A percentile compares a stretch with the other conserved stretches of the same genome.
These are phyloP conservation scores for Noccaea bulbosa DNA, from an alignment of 345 rosid genomes.

Conservation along the genomic window DNA sequence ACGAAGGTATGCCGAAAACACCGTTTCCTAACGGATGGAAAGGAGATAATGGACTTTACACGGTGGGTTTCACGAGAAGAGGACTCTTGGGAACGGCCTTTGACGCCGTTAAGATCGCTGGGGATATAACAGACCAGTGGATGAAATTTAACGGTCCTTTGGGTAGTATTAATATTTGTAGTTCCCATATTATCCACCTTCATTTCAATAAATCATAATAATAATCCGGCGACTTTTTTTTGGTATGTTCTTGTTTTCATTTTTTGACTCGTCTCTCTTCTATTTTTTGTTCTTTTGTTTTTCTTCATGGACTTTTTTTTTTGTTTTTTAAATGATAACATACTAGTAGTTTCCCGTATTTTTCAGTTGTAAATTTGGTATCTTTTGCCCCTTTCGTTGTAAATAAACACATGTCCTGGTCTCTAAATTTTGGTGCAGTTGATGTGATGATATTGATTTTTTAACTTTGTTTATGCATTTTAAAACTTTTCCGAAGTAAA, in stretches of 20 bases:
- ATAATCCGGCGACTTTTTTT: not conserved
- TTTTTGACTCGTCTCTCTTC: slow-evolving; percentile 10
- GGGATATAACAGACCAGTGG: slow-evolving; percentile 66
- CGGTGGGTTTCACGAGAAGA: slow-evolving; percentile 88
- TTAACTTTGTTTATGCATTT: no score
- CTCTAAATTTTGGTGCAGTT: not conserved
- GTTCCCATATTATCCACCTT: slow-evolving; percentile 52
- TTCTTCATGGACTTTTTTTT: not conserved
- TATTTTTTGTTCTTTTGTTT: not conserved
- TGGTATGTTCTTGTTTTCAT: not conserved
- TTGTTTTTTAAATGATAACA: no score
- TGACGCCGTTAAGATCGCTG: slow-evolving; percentile 77
- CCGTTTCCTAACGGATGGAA: slow-evolving; percentile 94
- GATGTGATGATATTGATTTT: no score
- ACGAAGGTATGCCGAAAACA: slow-evolving; percentile 85
- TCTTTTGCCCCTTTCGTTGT: not conserved
- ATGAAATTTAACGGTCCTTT: slow-evolving; percentile 39
- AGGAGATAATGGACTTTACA: slow-evolving; percentile 75
- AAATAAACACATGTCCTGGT: not conserved
- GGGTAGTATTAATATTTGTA: slow-evolving; percentile 30
- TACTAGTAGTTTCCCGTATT: not conserved
- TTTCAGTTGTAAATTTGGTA: slow-evolving; percentile 24
- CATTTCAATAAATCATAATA: slow-evolving; percentile 32
- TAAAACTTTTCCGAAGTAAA: no score
- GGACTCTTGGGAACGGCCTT: slow-evolving; percentile 77